Base-by-base conservation (phyloP, 2,329 filamentous ascomycete species). In the Fusarium veterinarium region DNA sequence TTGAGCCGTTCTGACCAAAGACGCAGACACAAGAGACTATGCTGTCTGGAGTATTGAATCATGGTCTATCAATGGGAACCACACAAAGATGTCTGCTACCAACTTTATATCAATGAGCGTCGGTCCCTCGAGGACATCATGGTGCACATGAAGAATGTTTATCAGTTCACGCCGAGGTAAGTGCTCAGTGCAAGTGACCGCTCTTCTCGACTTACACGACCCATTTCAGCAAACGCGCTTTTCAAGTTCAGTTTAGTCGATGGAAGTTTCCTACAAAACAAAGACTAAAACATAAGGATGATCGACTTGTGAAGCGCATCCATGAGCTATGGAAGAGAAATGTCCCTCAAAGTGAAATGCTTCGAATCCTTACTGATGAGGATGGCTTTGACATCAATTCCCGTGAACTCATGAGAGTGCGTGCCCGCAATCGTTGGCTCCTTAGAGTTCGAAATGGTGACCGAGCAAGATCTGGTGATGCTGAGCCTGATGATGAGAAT, bases 221-320 rank as follows among this genome's bases (percentile, higher is more conserved):
- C 25, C 44, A 35, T 52, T 19, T 23, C 81, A 93, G 93, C 80
- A 94, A 93, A 84, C 91, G 93, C 67, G 91, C 91, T 46, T 94
- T 92, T 69, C 92, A 94, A 80, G 90, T 87, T 7, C 92, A 94
- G 75, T 93, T 95, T 81, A 92, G 91, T 78, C 86, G 90, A 79
- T 96, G 94, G 94, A 88, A 90, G 12, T 95, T 96, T 75, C 93
- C 93, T 19, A 89, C 87, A 64, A 94, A 94, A 79, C 90, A 93
- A 74, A 90, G 91, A 67, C 90, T 91, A 1, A 90, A 91, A 3
- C 89, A 94, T 78, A 92, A 92, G 77, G 92, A 94, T 78, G 84
- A 86, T 19, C 84, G 84, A 30, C 87, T 95, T 12, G 89, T 93
- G 44, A 87, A 87, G 23, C 89, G 93, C 35, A 87, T 95, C 68